Evolutionary conservation across 345 rosid species (phyloP), one percentile per base, ranked within the genome.

Genomic region (Psidium guajava): DNA sequence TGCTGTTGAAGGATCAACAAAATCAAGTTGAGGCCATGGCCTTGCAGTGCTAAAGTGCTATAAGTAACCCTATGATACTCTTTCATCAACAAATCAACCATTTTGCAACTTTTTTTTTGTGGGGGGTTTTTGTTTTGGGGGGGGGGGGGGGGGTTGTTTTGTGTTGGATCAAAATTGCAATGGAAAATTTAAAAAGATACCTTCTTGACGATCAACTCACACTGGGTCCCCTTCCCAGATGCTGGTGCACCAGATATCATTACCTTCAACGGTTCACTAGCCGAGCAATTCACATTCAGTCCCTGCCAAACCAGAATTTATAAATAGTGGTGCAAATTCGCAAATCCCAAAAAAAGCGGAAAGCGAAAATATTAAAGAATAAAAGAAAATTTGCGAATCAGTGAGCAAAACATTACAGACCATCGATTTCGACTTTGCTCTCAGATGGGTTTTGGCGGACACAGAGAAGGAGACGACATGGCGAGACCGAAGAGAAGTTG

Each of bases 171-270:
- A 64, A 64, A 28, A 28, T 40, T 64, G 75, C 75, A 82, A 82
- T 82, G 7, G 3, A 15, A 9, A 21, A 54, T 28, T 3, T 9
- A 11, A 50, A 8, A 82, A 54, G 55, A 32, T 22, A 95, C 99
- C 96, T 94, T 94, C 20, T 92, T 90, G 85, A 91, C 97, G 54
- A 95, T 93, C 83, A 95, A 88, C 84, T 95, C 97, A 85, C 98
- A 94, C 86, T 95, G 99, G 84, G 99, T 93, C 81, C 99, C 97
- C 91, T 95, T 97, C 59, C 99, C 98, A 3, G 96, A 97, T 14
- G 98, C 98, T 0, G 98, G 96, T 49, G 98, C 98, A 53, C 99
- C 98, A 0, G 97, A 95, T 84, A 96, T 95, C 97, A 96, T 96
- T 84, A 96, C 98, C 89, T 94, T 95, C 89, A 96, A 55, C 1